phyloP scores from a whole-genome alignment of 768 basidiomycete genomes.

The Leccinum barrowsii region DNA sequence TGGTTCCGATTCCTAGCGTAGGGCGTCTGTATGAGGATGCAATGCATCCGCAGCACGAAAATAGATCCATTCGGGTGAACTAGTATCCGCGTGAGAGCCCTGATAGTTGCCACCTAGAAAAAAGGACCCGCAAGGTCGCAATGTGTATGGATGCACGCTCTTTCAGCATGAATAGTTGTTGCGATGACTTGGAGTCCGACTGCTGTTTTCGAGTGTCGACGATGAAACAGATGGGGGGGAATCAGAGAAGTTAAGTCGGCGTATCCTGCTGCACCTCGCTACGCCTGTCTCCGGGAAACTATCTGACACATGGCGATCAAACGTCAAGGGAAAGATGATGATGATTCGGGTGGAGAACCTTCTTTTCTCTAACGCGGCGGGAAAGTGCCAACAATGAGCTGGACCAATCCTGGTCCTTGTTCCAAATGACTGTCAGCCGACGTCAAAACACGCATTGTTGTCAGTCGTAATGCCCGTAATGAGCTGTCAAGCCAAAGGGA shows the following conservation, averaged over 20 bases:
- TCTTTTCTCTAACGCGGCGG: constrained; percentile 9
- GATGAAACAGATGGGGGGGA: constrained; percentile 24
- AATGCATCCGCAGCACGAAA: neutral
- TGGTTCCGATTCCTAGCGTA: neutral
- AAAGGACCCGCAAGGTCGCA: neutral
- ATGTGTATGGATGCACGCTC: neutral
- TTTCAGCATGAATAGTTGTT: constrained; percentile 6
- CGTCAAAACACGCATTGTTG: constrained; percentile 18
- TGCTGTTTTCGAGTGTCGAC: constrained; percentile 10
- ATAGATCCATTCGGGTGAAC: neutral
- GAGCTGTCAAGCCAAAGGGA: constrained; percentile 20
- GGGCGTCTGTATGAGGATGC: neutral
- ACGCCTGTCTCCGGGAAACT: constrained; percentile 15
- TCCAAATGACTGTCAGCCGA: constrained; percentile 18
- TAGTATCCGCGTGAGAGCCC: constrained; percentile 7
- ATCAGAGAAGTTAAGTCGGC: constrained; percentile 3
- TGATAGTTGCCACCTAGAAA: neutral
- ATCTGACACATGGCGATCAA: constrained; percentile 26
- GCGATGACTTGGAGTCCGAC: constrained; percentile 8
- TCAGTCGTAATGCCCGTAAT: constrained; percentile 17
- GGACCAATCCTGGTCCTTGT: constrained; percentile 11
- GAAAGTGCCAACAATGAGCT: constrained; percentile 26
- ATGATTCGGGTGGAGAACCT: constrained; percentile 3
- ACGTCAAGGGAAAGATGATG: constrained; percentile 18
- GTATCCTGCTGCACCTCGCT: constrained; percentile 20